Base-by-base conservation (phyloP, 192 early-diverging fungal genomes). In the Spinellus fusiger region DNA sequence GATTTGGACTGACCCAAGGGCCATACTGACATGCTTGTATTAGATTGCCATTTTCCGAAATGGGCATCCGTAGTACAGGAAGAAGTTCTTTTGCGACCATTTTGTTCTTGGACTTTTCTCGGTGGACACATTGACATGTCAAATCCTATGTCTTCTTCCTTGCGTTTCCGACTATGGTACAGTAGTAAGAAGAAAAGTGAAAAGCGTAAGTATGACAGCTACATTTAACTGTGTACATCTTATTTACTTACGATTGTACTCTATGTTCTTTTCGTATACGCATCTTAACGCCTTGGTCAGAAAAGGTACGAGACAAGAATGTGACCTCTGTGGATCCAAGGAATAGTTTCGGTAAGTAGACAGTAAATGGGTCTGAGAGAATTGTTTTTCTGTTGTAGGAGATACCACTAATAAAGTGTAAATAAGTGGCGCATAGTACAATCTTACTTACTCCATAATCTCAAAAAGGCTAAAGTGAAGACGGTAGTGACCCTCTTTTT, bases 281-380 rank as follows among this genome's bases (percentile, higher is more conserved):
- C 60, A 98, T 94, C 51, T 93, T 90, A 22, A 95, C 83, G 2
- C 95, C 95, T 63, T 98, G 95, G 59, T 98, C 93, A 5, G 93
- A 92, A 80, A 98, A 95, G 9, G 85, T 81, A 59, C 90, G 81
- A 12, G 93, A 91, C 44, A 97, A 71, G 52, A 83, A 86, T 0
- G 94, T 97, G 13, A 91, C 87, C 71, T 94, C 92, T 26, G 89
- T 86, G 84, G 90, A 89, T 22, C 94, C 94, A 12, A 92, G 94
- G 59, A 92, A 96, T 58, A 84, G 84, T 73, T 96, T 96, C 60
- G 92, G 86, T 27, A 89, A 83, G 56, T 87, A 90, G 1, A 89
- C 88, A n/a, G 77, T 87, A 69, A 93, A 89, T 27, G 78, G 60
- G 16, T 87, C 80, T 2, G 92, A 93, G 13, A 80, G 69, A 22